Percentiles rank a stretch among this genome's conserved stretches.
These are phyloP conservation scores for Alopecurus myosuroides DNA, from an alignment of 176 grass and related monocot genomes.

Conservation along the genomic window DNA sequence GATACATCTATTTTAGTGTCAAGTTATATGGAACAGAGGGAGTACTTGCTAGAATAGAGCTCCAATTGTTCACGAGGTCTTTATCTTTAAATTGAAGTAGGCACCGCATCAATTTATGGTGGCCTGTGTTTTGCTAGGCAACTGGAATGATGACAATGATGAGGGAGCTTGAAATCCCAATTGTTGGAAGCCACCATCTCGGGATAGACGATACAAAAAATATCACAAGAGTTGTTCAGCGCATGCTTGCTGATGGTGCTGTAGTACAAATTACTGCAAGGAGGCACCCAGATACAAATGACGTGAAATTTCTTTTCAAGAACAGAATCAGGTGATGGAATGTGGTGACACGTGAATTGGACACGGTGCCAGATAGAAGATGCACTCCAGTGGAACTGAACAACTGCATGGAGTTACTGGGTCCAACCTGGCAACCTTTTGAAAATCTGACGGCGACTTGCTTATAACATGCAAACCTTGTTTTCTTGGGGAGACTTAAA, in stretches of 20 bases:
- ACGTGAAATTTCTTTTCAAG: slow-evolving; percentile 74
- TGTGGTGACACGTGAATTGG: neutral
- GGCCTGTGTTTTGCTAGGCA: slow-evolving; percentile 42
- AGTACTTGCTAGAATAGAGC: neutral
- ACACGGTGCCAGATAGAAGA: neutral
- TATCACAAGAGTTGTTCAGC: slow-evolving; percentile 76
- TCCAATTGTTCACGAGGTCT: neutral
- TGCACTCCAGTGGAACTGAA: neutral
- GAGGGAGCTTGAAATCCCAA: slow-evolving; percentile 66
- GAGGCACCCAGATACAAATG: slow-evolving; percentile 31
- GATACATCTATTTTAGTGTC: too few relatives aligned
- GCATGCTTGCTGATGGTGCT: slow-evolving; percentile 66
- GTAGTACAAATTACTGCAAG: slow-evolving; percentile 69
- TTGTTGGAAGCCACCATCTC: slow-evolving; percentile 75
- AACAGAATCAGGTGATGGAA: slow-evolving; percentile 46
- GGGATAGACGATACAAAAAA: slow-evolving; percentile 93
- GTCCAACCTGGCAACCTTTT: neutral
- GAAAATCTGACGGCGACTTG: neutral
- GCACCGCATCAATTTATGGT: neutral
- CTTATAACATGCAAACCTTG: neutral
- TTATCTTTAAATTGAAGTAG: slow-evolving; percentile 5
- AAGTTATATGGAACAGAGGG: too few relatives aligned
- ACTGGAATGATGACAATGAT: slow-evolving; percentile 95
- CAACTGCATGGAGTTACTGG: neutral
- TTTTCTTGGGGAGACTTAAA: neutral